Base-by-base conservation (phyloP, 2,329 filamentous ascomycete species). In the Diaporthe capsici region DNA sequence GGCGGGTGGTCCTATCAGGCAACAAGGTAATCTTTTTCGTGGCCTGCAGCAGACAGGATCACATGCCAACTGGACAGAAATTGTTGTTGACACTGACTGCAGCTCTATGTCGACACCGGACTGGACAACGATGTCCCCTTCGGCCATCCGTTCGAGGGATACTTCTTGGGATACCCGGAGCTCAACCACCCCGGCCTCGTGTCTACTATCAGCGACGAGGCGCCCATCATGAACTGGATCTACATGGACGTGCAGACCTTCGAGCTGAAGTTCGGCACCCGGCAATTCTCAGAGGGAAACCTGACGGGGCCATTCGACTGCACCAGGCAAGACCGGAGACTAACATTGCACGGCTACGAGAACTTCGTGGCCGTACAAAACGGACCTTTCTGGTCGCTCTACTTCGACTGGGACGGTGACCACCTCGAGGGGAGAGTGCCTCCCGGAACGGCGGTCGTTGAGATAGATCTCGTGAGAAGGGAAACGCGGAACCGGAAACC, bases 141-240 rank as follows among this genome's bases (percentile, higher is more conserved):
- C 71, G 86, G 88, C 6, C 88, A 91, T 79, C 86, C 87, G 0
- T 91, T 90, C 78, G 85, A 88, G 5, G 90, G 90, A 34, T 91
- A 92, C 79, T 91, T 87, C 77, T 82, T 91, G 28, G 89, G 89
- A 2, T 91, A 91, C 77, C 89, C 90, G 3, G 89, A 89, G 28
- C 77, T 84, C 25, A 75, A 81, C 37, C 84, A 86, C 58, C 84
- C 87, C 47, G 87, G 87, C 4, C 81, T 88, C 1, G 87, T 88
- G 37, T 87, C 85, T 55, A 88, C 86, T 12, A 88, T 88, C 55
- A 86, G 84, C 39, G 84, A 88, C 68, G 85, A 85, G 25, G 85
- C 87, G 15, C 87, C 87, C 0, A 85, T 88, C 77, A 82, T 88
- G 76, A 88, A 89, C 79, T 89, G 87, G 87, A 85, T 88, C 77